A percentile compares a stretch with the other conserved stretches of the same genome.
These are phyloP conservation scores for Geranium brycei DNA, from an alignment of 345 rosid genomes.

Conservation along the genomic window DNA sequence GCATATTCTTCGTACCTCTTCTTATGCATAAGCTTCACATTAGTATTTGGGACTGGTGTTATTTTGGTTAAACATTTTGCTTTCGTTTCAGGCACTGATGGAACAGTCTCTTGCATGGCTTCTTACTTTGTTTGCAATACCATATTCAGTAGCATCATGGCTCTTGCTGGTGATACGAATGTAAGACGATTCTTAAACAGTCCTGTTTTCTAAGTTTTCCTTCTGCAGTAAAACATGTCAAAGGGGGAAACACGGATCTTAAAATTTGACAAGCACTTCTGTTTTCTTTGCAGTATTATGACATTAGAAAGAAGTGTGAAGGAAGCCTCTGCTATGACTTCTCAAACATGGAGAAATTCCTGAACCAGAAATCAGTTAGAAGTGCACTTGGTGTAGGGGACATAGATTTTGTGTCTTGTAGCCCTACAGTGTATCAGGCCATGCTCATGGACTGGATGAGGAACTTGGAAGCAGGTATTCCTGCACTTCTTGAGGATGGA, in stretches of 20 bases:
- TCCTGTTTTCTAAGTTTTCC: background rate
- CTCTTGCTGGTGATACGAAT: slow-evolving; percentile 50
- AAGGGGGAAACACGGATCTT: background rate
- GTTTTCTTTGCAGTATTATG: slow-evolving; percentile 61
- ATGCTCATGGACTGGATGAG: slow-evolving; percentile 97
- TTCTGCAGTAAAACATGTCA: background rate
- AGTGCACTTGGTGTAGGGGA: slow-evolving; percentile 77
- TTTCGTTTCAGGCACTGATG: slow-evolving; percentile 71
- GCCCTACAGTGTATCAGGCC: slow-evolving; percentile 69
- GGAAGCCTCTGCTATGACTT: slow-evolving; percentile 93
- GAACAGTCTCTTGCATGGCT: slow-evolving; percentile 88
- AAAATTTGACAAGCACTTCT: background rate
- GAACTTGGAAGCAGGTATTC: slow-evolving; percentile 87
- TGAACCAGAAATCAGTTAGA: slow-evolving; percentile 57
- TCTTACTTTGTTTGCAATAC: slow-evolving; percentile 83
- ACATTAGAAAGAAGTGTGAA: slow-evolving; percentile 75
- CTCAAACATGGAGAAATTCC: slow-evolving; percentile 88
- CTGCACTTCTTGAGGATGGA: slow-evolving; percentile 90
- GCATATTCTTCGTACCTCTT: background rate
- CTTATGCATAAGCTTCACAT: background rate
- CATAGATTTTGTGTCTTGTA: slow-evolving; percentile 83
- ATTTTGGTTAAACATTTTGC: slow-evolving; percentile 4
- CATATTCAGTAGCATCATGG: slow-evolving; percentile 60
- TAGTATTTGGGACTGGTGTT: background rate
- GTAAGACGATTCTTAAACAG: slow-evolving; percentile 29